Evolutionary conservation across 495 filamentous ascomycete genomes (phyloP).

Genomic region (Penicillium angulare): DNA sequence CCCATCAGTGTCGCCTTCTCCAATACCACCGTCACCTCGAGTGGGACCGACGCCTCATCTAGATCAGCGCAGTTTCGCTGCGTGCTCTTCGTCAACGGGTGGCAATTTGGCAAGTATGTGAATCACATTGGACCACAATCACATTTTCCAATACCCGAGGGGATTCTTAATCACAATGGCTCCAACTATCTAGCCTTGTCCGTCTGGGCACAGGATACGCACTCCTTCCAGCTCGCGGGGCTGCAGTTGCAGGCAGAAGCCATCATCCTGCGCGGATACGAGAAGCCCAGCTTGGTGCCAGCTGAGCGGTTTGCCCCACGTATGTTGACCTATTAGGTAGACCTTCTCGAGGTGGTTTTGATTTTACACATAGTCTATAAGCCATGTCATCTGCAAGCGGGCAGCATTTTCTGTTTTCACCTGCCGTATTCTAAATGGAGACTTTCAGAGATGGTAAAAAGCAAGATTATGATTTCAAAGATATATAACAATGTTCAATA

Average conservation of each 20-base stretch:
- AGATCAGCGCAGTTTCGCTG: not conserved
- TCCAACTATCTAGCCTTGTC: slow-evolving; percentile 54
- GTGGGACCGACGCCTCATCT: not conserved
- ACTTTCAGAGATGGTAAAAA: not conserved
- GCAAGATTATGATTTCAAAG: no score
- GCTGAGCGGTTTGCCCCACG: no score
- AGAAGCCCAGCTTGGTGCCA: not conserved
- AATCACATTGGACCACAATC: slow-evolving; percentile 64
- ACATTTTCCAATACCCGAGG: slow-evolving; percentile 59
- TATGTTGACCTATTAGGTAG: no score
- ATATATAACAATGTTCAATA: no score
- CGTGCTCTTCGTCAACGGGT: not conserved
- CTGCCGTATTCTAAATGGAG: not conserved
- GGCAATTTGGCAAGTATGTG: slow-evolving; percentile 13
- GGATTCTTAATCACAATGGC: slow-evolving; percentile 61
- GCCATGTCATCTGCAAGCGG: no score
- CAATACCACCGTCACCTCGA: slow-evolving; percentile 24
- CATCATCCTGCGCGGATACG: not conserved
- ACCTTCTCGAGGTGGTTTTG: no score
- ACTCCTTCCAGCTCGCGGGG: not conserved
- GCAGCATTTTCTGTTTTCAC: no score
- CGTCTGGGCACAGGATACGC: slow-evolving; percentile 55
- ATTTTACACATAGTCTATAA: no score
- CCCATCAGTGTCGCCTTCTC: slow-evolving; percentile 51
- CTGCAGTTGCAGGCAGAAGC: slow-evolving; percentile 3